These are phyloP conservation scores for Kregervanrija delftensis DNA, from an alignment of 805 yeast species.

Conservation along the genomic window DNA sequence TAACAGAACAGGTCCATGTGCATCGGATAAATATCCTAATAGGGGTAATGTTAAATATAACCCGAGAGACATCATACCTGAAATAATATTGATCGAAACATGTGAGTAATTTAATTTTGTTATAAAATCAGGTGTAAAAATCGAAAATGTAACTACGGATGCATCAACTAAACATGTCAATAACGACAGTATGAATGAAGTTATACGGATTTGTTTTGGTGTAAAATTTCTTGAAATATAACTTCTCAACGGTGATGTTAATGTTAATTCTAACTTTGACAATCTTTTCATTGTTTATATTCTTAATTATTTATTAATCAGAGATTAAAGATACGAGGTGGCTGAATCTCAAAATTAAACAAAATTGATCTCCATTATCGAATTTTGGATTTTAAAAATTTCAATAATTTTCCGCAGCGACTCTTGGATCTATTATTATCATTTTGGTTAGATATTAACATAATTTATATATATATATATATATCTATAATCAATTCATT, in stretches of 20 bases:
- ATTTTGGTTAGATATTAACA: too few relatives aligned
- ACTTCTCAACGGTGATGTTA: slow-evolving; percentile 39
- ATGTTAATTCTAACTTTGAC: slow-evolving; percentile 29
- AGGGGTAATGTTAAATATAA: slow-evolving; percentile 80
- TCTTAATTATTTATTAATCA: background rate
- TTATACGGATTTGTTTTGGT: slow-evolving; percentile 32
- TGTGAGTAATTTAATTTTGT: slow-evolving; percentile 53
- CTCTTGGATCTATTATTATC: too few relatives aligned
- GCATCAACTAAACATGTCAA: slow-evolving; percentile 71
- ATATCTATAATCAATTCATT: too few relatives aligned
- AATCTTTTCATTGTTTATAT: slow-evolving; percentile 13
- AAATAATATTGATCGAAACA: slow-evolving; percentile 59
- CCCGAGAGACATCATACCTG: slow-evolving; percentile 70
- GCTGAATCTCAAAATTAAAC: background rate
- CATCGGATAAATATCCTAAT: slow-evolving; percentile 75
- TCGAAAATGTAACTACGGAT: slow-evolving; percentile 73
- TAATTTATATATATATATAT: too few relatives aligned
- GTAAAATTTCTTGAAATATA: slow-evolving; percentile 37
- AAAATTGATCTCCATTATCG: background rate
- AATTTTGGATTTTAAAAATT: too few relatives aligned
- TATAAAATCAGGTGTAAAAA: slow-evolving; percentile 68
- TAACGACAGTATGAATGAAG: slow-evolving; percentile 53
- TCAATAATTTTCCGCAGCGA: too few relatives aligned
- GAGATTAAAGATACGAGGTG: background rate
- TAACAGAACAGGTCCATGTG: slow-evolving; percentile 74